A percentile compares a stretch with the other conserved stretches of the same genome.
These are phyloP conservation scores for Quercus berberidifolia DNA, from an alignment of 306 rosid species.

Conservation along the genomic window DNA sequence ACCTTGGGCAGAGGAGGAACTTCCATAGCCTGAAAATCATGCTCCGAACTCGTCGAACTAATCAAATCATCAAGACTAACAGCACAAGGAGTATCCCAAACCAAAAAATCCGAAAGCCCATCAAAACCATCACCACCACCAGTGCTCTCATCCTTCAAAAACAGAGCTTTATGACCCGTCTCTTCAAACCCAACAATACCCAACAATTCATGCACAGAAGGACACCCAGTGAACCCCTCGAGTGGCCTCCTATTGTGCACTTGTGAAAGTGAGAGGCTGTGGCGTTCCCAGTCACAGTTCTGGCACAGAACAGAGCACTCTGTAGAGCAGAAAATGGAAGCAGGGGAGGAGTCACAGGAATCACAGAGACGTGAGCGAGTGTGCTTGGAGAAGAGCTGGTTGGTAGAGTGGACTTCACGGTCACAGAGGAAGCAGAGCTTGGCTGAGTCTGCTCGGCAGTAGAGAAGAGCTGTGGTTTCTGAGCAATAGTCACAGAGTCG, in stretches of 20 bases:
- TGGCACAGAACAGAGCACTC: slow-evolving; percentile 74
- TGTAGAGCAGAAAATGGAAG: slow-evolving; percentile 75
- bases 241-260: slow-evolving; percentile 68
- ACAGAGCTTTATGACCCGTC: slow-evolving; percentile 46
- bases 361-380: slow-evolving; percentile 72
- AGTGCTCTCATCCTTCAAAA: slow-evolving; percentile 19
- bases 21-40: slow-evolving; percentile 61
- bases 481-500: slow-evolving; percentile 63
- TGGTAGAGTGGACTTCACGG: slow-evolving; percentile 74
- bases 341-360: slow-evolving; percentile 60
- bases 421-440: slow-evolving; percentile 83
- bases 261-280: slow-evolving; percentile 31
- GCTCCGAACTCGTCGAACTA: slow-evolving; percentile 45
- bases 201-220: slow-evolving; percentile 53
- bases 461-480: slow-evolving; percentile 52
- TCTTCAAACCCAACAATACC: slow-evolving; percentile 57
- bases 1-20: slow-evolving; percentile 90
- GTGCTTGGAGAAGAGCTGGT: slow-evolving; percentile 84
- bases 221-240: slow-evolving; percentile 70
- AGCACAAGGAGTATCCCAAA: slow-evolving; percentile 72
- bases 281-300: slow-evolving; percentile 88
- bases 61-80: slow-evolving; percentile 70
- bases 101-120: slow-evolving; percentile 43
- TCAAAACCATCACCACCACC: slow-evolving; percentile 7
- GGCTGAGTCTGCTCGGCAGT: slow-evolving; percentile 89